Conservation (phyloP, 768 basidiomycete species). For the Kwoniella sp. region DNA sequence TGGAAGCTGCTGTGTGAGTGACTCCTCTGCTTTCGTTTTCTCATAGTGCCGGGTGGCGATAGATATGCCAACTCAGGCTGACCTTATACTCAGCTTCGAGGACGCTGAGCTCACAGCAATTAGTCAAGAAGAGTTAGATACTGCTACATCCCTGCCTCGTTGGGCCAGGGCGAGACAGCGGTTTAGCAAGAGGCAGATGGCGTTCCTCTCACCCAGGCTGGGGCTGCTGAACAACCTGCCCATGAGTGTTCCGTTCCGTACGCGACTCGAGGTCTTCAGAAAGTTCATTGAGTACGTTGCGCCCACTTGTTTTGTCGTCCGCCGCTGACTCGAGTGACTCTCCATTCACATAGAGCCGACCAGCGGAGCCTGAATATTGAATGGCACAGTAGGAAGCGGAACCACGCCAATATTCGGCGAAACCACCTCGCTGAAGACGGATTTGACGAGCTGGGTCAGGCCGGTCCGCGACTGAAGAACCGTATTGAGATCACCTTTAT, state of each 20-base stretch:
- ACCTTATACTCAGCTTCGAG: conserved; percentile 7
- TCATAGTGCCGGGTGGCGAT: too few relatives aligned
- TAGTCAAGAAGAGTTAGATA: conserved; percentile 8
- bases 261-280: conserved; percentile 83
- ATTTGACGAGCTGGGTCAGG: conserved; percentile 66
- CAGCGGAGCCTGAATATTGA: conserved; percentile 42
- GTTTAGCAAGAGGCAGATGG: conserved; percentile 65
- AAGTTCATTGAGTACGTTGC: conserved; percentile 59
- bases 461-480: conserved; percentile 72
- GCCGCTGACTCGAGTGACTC: too few relatives aligned
- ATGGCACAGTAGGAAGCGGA: conserved; percentile 50
- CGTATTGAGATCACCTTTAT: conserved; percentile 85
- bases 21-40: too few relatives aligned
- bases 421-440: conserved; percentile 81
- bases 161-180: conserved; percentile 38
- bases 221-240: conserved; percentile 93
- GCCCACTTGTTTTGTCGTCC: background rate
- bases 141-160: conserved; percentile 19
- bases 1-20: conserved; percentile 62
- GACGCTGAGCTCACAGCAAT: conserved; percentile 30
- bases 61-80: background rate
- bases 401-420: conserved; percentile 60
- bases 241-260: conserved; percentile 87
- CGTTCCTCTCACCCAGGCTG: conserved; percentile 74
- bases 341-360: conserved; percentile 55